Conservation (phyloP, 164 flowering plant species). For the Warburgia ugandensis region DNA sequence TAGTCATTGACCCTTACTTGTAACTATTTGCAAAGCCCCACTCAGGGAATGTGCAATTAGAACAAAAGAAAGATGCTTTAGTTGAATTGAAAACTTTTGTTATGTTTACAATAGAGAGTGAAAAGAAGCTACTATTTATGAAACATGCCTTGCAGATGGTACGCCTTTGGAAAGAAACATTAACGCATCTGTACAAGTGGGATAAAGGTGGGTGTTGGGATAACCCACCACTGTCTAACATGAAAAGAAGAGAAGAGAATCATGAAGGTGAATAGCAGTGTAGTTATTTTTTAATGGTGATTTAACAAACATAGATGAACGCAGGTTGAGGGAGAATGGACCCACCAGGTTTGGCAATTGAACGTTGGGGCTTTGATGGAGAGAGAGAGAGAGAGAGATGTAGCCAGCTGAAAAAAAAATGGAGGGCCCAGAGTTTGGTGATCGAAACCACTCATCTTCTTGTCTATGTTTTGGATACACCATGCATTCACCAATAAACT, state of each 20-base stretch:
- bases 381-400: too few relatives aligned
- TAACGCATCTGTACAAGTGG: slow-evolving; percentile 4
- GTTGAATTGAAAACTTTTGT: not conserved
- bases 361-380: not conserved
- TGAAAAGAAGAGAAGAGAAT: slow-evolving; percentile 41
- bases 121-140: too few relatives aligned
- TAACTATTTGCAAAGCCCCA: too few relatives aligned
- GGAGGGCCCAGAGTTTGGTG: too few relatives aligned
- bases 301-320: not conserved
- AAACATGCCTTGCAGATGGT: not conserved
- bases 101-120: too few relatives aligned
- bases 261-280: slow-evolving; percentile 22
- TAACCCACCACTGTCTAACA: slow-evolving; percentile 19
- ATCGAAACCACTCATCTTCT: too few relatives aligned
- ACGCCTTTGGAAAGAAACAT: not conserved
- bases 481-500: not conserved
- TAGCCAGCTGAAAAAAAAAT: too few relatives aligned
- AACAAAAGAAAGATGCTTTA: not conserved
- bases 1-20: slow-evolving; percentile 1
- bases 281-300: not conserved
- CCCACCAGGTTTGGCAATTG: not conserved
- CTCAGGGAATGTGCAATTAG: not conserved
- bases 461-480: not conserved
- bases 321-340: not conserved
- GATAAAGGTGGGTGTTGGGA: slow-evolving; percentile 14